phyloP scores from a whole-genome alignment of 2,329 filamentous ascomycete species.

The Nigrospora oryzae region DNA sequence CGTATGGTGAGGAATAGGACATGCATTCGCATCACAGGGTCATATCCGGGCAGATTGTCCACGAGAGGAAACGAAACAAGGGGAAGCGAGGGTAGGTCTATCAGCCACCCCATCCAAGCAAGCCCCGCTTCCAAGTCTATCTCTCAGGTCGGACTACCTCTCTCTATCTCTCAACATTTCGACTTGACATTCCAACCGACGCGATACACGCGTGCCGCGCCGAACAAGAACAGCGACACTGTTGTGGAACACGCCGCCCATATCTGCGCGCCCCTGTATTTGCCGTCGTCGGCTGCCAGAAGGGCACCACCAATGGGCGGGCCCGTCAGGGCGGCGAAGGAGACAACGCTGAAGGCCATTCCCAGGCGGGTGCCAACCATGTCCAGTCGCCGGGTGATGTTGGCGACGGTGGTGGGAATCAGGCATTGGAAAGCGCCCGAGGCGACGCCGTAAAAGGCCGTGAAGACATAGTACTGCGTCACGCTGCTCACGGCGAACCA shows the following conservation, averaged over 20 bases:
- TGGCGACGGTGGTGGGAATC: constrained; percentile 27
- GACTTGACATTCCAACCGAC: not conserved
- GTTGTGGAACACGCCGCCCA: constrained; percentile 19
- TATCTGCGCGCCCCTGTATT: constrained; percentile 18
- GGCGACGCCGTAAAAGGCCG: constrained; percentile 21
- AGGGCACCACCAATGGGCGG: constrained; percentile 30
- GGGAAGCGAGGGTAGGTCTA: no score
- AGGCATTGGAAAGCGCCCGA: constrained; percentile 29
- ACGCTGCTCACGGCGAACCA: constrained; percentile 27
- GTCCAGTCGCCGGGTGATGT: constrained; percentile 27
- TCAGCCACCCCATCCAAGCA: no score
- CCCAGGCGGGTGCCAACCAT: constrained; percentile 29
- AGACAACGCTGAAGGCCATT: constrained; percentile 30
- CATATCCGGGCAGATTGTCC: no score
- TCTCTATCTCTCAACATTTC: not conserved
- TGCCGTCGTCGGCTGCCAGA: constrained; percentile 15
- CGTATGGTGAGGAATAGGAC: no score
- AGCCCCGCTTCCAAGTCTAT: no score
- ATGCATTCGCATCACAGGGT: no score
- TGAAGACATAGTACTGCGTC: constrained; percentile 26
- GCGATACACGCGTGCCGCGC: not conserved
- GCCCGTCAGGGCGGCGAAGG: constrained; percentile 27
- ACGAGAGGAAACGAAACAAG: no score
- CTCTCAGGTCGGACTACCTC: no score
- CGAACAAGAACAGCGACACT: not conserved